Evolutionary conservation across 208 protist genomes (phyloP).

Genomic region (Strigomonas culicis): DNA sequence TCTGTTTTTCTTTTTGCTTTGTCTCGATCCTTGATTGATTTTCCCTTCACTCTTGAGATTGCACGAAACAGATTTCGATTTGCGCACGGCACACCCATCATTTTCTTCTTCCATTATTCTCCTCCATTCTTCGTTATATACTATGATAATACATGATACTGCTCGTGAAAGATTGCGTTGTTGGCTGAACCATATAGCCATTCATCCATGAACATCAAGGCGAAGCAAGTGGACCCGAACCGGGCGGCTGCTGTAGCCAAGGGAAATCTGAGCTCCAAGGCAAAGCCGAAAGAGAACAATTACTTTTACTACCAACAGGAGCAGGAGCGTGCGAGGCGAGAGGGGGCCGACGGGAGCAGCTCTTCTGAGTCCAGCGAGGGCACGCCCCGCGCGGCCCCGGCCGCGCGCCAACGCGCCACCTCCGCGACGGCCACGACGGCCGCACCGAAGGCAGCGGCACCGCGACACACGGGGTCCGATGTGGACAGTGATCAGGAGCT

Average conservation of each 20-base stretch:
- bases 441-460: background rate
- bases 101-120: background rate
- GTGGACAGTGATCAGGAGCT: constrained; percentile 45
- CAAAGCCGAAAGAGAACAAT: constrained; percentile 15
- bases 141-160: background rate
- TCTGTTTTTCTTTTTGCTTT: too few relatives aligned
- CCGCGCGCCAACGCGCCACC: background rate
- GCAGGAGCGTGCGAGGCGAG: background rate
- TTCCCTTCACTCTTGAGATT: too few relatives aligned
- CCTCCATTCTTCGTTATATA: constrained; percentile 7
- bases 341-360: constrained; percentile 1
- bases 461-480: constrained; percentile 5
- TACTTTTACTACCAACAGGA: constrained; percentile 38
- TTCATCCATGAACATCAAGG: constrained; percentile 70
- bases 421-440: background rate
- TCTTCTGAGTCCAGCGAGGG: constrained; percentile 11
- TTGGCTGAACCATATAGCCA: too few relatives aligned
- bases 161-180: background rate
- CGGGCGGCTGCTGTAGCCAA: constrained; percentile 43
- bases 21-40: too few relatives aligned
- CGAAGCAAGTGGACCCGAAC: constrained; percentile 57
- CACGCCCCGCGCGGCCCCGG: background rate
- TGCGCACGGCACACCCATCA: background rate
- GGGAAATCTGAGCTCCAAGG: constrained; percentile 30
- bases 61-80: too few relatives aligned